Conservation (phyloP, 345 rosid genomes). For the Syzygium oleosum region DNA sequence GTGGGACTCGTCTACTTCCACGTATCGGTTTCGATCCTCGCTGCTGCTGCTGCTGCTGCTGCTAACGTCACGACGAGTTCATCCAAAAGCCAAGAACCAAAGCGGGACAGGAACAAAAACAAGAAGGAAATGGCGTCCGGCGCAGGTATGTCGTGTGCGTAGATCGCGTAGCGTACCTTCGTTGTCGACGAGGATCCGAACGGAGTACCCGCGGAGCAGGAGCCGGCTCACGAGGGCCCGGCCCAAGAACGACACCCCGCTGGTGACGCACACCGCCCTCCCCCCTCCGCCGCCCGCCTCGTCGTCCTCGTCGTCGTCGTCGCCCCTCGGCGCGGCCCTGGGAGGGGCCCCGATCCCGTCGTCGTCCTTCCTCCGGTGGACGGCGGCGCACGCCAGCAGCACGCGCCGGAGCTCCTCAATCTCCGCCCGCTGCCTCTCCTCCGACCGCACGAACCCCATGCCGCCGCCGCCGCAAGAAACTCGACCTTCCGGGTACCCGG, state of each 20-base stretch:
- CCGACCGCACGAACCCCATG: conserved; percentile 44
- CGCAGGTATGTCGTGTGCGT: neutral
- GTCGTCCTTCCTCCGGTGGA: conserved; percentile 24
- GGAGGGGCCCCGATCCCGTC: conserved; percentile 10
- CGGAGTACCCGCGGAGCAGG: conserved; percentile 56
- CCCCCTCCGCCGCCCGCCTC: conserved; percentile 1
- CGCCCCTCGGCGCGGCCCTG: conserved; percentile 1
- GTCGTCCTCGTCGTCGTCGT: neutral
- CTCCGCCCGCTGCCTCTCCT: conserved; percentile 34
- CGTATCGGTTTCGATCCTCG: neutral
- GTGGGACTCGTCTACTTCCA: neutral
- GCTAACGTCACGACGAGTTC: neutral
- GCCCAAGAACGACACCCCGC: conserved; percentile 69
- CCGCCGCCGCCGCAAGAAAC: neutral
- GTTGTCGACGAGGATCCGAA: conserved; percentile 51
- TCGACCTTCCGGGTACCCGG: neutral
- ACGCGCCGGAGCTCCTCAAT: conserved; percentile 41
- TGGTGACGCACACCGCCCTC: conserved; percentile 62
- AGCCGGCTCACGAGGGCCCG: conserved; percentile 58
- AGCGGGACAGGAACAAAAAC: neutral
- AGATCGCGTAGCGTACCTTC: conserved; percentile 22
- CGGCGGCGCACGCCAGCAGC: conserved; percentile 28
- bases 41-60: neutral
- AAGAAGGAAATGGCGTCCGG: neutral
- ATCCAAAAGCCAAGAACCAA: neutral